Conservation (phyloP, 176 grass and related monocot genomes). For the Stipa capillata region DNA sequence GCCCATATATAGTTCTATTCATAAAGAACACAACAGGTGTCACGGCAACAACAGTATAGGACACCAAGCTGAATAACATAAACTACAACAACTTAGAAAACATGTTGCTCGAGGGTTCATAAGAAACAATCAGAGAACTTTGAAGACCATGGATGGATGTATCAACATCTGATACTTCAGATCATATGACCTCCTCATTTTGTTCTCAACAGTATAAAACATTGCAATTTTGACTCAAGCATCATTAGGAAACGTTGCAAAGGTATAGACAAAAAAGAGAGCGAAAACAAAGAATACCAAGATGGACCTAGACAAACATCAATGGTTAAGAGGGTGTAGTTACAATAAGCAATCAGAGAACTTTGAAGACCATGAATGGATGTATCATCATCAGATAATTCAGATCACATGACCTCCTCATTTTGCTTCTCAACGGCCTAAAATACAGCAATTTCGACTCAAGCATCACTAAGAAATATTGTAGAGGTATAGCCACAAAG, state of each 20-base stretch:
- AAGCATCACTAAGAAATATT: not conserved
- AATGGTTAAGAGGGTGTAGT: not conserved
- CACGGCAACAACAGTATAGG: not conserved
- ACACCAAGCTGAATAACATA: not conserved
- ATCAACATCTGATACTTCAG: constrained; percentile 39
- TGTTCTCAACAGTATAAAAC: not conserved
- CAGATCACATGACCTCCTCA: not conserved
- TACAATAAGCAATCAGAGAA: constrained; percentile 15
- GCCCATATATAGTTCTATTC: not conserved
- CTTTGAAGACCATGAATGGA: constrained; percentile 7
- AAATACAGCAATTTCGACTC: not conserved
- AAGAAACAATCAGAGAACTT: constrained; percentile 52
- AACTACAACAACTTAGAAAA: not conserved
- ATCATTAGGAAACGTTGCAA: not conserved
- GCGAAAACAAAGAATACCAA: not conserved
- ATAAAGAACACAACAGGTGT: not conserved
- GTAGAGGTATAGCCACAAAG: not conserved
- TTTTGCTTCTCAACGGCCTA: not conserved
- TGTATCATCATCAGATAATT: constrained; percentile 27
- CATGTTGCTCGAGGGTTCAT: not conserved
- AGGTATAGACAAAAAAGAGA: no score
- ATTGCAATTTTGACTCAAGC: not conserved
- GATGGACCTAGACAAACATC: not conserved
- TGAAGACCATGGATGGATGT: constrained; percentile 30
- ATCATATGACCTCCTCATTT: constrained; percentile 37